phyloP scores from a whole-genome alignment of 1,139 yeast genomes.

The Yamadazyma triangularis region DNA sequence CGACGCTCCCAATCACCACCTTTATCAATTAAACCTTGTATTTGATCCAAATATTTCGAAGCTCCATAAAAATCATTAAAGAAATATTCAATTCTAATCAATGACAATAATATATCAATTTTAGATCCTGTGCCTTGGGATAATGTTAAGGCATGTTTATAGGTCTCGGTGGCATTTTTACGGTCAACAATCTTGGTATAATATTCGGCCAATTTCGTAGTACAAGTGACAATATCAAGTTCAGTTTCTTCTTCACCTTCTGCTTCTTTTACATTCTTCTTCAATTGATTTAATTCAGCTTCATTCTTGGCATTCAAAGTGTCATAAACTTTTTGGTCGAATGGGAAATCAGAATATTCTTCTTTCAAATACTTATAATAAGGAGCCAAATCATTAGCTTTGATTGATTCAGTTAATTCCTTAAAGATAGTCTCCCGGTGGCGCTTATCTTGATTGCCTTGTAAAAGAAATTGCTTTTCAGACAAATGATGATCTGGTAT shows the following conservation, averaged over 20 bases:
- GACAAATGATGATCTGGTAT: constrained; percentile 81
- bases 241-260: constrained; percentile 91
- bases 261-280: constrained; percentile 63
- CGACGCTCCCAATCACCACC: constrained; percentile 99
- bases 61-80: constrained; percentile 73
- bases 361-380: constrained; percentile 67
- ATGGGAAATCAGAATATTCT: constrained; percentile 44
- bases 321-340: constrained; percentile 58
- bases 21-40: constrained; percentile 74
- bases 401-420: constrained; percentile 51
- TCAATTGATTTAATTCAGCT: constrained; percentile 50
- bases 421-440: constrained; percentile 34
- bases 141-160: constrained; percentile 70
- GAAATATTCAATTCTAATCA: constrained; percentile 83
- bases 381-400: constrained; percentile 70
- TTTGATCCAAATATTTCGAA: constrained; percentile 69
- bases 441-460: constrained; percentile 21
- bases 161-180: constrained; percentile 64
- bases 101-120: constrained; percentile 78
- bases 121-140: constrained; percentile 87
- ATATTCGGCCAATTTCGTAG: constrained; percentile 81
- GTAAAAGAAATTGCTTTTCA: constrained; percentile 66
- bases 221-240: constrained; percentile 70
- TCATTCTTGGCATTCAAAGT: constrained; percentile 51
- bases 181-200: constrained; percentile 83